phyloP scores from a whole-genome alignment of 2,329 filamentous ascomycete genomes.

The Didymella lethalis region DNA sequence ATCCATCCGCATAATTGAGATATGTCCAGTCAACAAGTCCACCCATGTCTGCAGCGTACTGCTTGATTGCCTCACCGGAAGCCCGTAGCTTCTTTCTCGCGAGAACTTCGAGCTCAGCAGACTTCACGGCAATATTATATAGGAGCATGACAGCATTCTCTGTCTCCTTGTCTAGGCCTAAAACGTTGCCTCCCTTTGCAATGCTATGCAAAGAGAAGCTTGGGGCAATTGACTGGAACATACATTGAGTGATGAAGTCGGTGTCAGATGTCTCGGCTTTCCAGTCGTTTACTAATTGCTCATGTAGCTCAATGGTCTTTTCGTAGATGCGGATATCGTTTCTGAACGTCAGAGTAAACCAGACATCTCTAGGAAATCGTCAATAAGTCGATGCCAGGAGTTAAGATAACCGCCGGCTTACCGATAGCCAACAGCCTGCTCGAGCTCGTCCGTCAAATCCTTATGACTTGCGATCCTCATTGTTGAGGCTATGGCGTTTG shows the following conservation, averaged over 20 bases:
- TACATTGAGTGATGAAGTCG: constrained; percentile 37
- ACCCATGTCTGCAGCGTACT: constrained; percentile 21
- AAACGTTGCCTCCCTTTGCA: constrained; percentile 37
- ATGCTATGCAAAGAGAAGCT: constrained; percentile 29
- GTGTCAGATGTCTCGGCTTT: constrained; percentile 20
- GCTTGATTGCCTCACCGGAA: constrained; percentile 24
- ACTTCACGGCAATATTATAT: constrained; percentile 30
- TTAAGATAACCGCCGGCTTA: not conserved
- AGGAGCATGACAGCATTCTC: constrained; percentile 35
- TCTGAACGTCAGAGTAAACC: constrained; percentile 38
- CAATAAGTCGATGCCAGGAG: not conserved
- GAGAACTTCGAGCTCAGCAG: constrained; percentile 22
- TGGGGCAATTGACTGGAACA: constrained; percentile 35
- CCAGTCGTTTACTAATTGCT: constrained; percentile 31
- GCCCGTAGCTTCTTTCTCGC: constrained; percentile 23
- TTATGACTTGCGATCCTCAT: constrained; percentile 35
- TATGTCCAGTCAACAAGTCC: constrained; percentile 34
- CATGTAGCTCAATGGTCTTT: constrained; percentile 32
- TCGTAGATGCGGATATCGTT: constrained; percentile 29
- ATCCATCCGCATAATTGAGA: constrained; percentile 48
- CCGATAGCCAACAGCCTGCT: constrained; percentile 37
- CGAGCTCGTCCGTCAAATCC: constrained; percentile 34
- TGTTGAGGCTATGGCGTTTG: constrained; percentile 24
- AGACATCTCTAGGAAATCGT: constrained; percentile 27
- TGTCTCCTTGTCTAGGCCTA: constrained; percentile 32